Base-by-base conservation (phyloP, 106 monocot genomes). In the Platanthera zijinensis region DNA sequence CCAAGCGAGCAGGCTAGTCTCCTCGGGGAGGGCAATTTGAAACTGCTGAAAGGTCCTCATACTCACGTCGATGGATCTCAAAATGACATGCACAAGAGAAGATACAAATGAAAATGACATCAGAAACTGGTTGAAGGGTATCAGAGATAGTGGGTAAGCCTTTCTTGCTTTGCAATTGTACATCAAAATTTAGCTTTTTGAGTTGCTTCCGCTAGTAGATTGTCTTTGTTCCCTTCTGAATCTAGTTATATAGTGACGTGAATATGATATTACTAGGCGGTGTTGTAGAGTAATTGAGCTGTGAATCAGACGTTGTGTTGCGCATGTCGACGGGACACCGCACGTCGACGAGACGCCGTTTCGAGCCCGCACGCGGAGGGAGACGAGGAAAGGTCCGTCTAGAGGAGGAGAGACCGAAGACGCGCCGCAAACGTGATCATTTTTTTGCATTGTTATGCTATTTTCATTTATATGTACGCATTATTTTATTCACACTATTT, bases 101-200 rank as follows among this genome's bases (percentile, higher is more conserved):
- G 88, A 82, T 2, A 82, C 88, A 73, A 86, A 81, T 80, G 94
- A 94, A 87, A 90, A 81, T 80, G 86, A 84, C 67, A 81, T 94
- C 50, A 88, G 94, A 76, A 99, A 99, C 73, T 99, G 99, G 99
- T 77, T 99, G 66, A 94, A 92, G 78, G 86, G 94, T 48, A 87
- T 94, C 19, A 81, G 99, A 80, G 99, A 99, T 63, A 99, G 99
- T 77, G 92, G 99, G 99, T 99, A 88, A 84, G 82, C 19, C 51
- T 72, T 3, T 72, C 11, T 7, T 39, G 66, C 10, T 56, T 56
- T 66, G 28, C 12, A 11, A 11, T 12, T 66, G n/a, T 32, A 11
- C 4, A 66, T 5, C n/a, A 10, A 32, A 4, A 12, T 32, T 30
- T 66, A 10, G 3, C 25, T 30, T 10, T 66, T 66, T 53, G 52